Base-by-base conservation (phyloP, 1,284 basidiomycete genomes). In the Cutaneotrichosporon mucoides region DNA sequence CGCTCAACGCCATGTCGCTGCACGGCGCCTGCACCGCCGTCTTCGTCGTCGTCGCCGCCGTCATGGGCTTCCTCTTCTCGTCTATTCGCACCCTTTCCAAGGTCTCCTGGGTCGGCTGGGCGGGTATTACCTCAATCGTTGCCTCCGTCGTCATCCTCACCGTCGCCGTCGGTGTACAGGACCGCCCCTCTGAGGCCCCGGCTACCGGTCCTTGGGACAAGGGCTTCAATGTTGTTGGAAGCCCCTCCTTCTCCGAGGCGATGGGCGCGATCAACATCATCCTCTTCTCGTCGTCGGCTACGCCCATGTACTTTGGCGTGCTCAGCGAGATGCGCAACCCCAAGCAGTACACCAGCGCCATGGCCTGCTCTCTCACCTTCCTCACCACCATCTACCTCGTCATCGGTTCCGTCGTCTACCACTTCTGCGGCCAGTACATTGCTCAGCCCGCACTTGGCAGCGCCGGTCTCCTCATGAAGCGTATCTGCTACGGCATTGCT, bases 401-500 rank as follows among this genome's bases (percentile, higher is more conserved):
- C 43, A 60, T 73, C 51, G 58, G 67, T 10, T 53, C 65, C 4
- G 66, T 73, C 34, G 66, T 73, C 11, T 73, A 72, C 63, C 54
- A 62, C 56, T 73, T 60, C 46, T 69, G 68, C 46, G 66, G 62
- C 16, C 41, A 57, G 13, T 71, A 59, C 48, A 60, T 72, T 41
- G 69, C 72, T 2, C 62, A 60, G 2, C 73, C 73, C 5, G 68
- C 73, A 1, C 68, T 75, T 13, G 69, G 71, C 4, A 63, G 59
- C 4, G 69, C 68, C 15, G 68, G 67, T 33, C 49, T 63, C 8
- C 35, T 68, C 37, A 54, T 66, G 56, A 68, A 68, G 61, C 67
- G 68, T 61, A 54, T 78, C 54, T 67, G 68, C 16, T 78, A 78
- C 63, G 76, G 76, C 33, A 65, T 79, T 48, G 74, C 72, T n/a